A percentile compares a stretch with the other conserved stretches of the same genome.
Conservation (phyloP, 345 rosid species). For the Ailanthus altissimus region DNA sequence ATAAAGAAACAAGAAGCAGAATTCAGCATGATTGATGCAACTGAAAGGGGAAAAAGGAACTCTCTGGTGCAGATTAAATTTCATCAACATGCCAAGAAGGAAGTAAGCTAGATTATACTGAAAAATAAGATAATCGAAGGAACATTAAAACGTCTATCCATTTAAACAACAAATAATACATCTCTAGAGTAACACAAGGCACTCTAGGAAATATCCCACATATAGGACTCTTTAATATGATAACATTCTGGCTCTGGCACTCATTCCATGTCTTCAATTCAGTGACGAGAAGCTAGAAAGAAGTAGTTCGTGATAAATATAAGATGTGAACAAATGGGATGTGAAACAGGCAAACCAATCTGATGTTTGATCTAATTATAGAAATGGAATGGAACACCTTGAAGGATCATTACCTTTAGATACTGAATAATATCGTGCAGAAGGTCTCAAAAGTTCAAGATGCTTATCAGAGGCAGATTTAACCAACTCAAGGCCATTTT, state of each 20-base stretch:
- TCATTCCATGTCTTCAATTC: conserved; percentile 5
- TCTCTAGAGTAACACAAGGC: background rate
- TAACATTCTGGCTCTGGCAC: background rate
- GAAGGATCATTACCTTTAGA: conserved; percentile 49
- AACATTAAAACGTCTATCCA: background rate
- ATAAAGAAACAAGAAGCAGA: background rate
- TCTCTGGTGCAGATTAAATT: background rate
- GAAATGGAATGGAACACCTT: background rate
- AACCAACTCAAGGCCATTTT: conserved; percentile 54
- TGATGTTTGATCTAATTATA: background rate
- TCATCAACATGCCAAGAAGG: background rate
- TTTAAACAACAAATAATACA: background rate
- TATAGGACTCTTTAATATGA: background rate
- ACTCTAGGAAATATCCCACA: background rate
- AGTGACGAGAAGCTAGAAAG: background rate
- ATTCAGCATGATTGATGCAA: conserved; percentile 2
- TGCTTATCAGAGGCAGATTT: conserved; percentile 59
- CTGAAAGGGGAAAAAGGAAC: background rate
- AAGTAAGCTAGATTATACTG: background rate
- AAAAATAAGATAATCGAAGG: background rate
- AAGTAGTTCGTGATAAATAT: background rate
- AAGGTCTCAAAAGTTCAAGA: conserved; percentile 71
- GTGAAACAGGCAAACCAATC: background rate
- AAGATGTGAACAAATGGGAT: background rate
- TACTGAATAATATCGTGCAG: conserved; percentile 52